Evolutionary conservation across 1,139 yeast genomes (phyloP).

Genomic region (Suhomyces atakaporum): DNA sequence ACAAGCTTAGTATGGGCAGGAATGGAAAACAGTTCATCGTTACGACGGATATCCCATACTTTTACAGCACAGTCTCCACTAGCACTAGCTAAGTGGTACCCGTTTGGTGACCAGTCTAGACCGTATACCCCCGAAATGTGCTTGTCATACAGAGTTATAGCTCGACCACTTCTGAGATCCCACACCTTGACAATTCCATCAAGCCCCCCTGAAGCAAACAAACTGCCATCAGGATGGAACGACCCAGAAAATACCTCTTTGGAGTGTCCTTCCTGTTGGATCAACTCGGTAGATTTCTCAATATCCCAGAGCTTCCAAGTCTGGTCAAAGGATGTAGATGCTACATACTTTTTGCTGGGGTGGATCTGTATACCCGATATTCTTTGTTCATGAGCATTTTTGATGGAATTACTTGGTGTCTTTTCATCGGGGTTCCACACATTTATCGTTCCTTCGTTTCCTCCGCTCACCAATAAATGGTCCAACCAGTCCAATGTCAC

Average conservation of each 20-base stretch:
- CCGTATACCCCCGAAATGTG: conserved; percentile 76
- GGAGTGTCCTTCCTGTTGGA: conserved; percentile 83
- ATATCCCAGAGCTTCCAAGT: conserved; percentile 93
- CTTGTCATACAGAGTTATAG: conserved; percentile 58
- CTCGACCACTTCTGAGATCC: conserved; percentile 83
- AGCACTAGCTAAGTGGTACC: conserved; percentile 76
- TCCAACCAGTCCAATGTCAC: conserved; percentile 66
- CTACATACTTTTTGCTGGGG: conserved; percentile 58
- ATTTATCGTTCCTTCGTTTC: conserved; percentile 60
- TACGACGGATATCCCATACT: conserved; percentile 79
- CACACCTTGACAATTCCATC: conserved; percentile 77
- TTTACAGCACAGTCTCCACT: conserved; percentile 81
- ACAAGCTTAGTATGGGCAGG: conserved; percentile 80
- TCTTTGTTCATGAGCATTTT: conserved; percentile 52
- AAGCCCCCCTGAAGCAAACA: conserved; percentile 75
- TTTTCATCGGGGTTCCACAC: conserved; percentile 39
- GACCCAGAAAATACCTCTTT: conserved; percentile 66
- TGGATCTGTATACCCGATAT: conserved; percentile 68
- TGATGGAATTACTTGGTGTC: conserved; percentile 23
- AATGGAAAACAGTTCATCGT: conserved; percentile 50
- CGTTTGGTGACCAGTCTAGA: conserved; percentile 76
- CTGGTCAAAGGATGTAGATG: conserved; percentile 78
- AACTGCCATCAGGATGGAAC: conserved; percentile 77
- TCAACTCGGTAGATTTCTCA: conserved; percentile 30
- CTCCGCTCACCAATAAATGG: conserved; percentile 53